Evolutionary conservation across 345 rosid genomes (phyloP), one percentile per base, ranked within the genome.

Genomic region (Eucalyptus marginata): DNA sequence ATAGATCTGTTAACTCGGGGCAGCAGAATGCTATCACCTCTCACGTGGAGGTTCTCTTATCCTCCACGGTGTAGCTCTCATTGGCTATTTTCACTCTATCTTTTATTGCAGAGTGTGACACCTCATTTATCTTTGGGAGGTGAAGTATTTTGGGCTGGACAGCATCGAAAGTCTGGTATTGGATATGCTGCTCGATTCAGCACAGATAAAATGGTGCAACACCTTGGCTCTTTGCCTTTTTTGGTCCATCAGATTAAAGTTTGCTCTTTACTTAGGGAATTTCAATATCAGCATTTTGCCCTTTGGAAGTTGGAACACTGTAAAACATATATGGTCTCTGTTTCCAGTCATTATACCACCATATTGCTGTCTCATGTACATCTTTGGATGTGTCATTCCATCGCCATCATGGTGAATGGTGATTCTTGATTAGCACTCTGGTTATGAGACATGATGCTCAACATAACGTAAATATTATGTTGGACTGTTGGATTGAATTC

Each of bases 71-170:
- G 88, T 49, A 25, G 81, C 83, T 88, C 18, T 49, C 46, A 71
- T 50, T 64, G 27, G 17, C 81, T 33, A 29, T 29, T 62, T 33
- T n/a, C 64, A 68, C 81, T 27, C 59, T 52, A 49, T 86, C 47
- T 58, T 7, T 87, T 91, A 87, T 88, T 92, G 93, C 94, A 98
- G 99, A 95, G 95, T 91, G 96, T 97, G 91, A 95, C 97, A 50
- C 95, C 91, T 29, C 92, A 92, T 90, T 85, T 98, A 86, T 94
- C 99, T 83, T 89, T 98, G 94, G 99, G 98, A 83, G 98, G 98
- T 90, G 99, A 98, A 93, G 94, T 94, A 88, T 97, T 98, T 90
- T 98, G 98, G 99, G 96, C 98, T 86, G 99, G 99, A 93, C 98
- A 94, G 89, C 99, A 96, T 91, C 93, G 97, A 50, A 98, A 96